Base-by-base conservation (phyloP, 495 filamentous ascomycete genomes). In the Antarctomyces pellizariae region DNA sequence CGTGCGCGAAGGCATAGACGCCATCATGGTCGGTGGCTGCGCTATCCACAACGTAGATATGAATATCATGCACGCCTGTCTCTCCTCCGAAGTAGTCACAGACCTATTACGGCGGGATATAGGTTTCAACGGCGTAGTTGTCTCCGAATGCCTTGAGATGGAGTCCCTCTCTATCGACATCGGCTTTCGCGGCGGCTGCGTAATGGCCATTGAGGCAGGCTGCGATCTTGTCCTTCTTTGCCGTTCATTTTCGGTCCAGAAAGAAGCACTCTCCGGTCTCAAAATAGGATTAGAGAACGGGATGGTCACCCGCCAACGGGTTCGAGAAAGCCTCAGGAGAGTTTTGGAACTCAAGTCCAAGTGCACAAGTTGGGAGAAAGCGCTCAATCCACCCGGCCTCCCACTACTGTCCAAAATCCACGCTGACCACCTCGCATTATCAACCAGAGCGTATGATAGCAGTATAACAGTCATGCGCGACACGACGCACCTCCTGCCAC, bases 71-170 rank as follows among this genome's bases (percentile, higher is more conserved):
- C 79, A 91, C 43, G 80, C 80, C 22, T 91, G 80, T 41, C 56
- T 91, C 5, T 83, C 75, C 7, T 76, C 89, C 33, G 79, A 89
- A 39, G 77, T 91, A 4, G 75, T 91, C 12, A 75, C 90, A 33
- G 76, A 79, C 19, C 52, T 90, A 9, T 50, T 91, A 9, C 60
- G 80, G 10, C 70, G 71, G 25, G 76, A 89, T 34, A 58, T 91
- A 23, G 70, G 75, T 5, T 91, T 91, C 39, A 59, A 77, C 31
- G 80, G 80, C 2, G 80, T 91, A 4, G 78, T 79, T n/a, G 75
- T 91, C 22, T 89, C 79, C 0, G 80, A 91, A 39, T 91, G 80
- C 31, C 54, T 90, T n/a, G 80, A 90, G 45, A 91, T 90, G 80
- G 80, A 91, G 37, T 77, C 78, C 1, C 57, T 91, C 8, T 74